Evolutionary conservation across 352 stramenopile species (phyloP), one percentile per base, ranked within the genome.

Genomic region (Globisporangium okanoganense): DNA sequence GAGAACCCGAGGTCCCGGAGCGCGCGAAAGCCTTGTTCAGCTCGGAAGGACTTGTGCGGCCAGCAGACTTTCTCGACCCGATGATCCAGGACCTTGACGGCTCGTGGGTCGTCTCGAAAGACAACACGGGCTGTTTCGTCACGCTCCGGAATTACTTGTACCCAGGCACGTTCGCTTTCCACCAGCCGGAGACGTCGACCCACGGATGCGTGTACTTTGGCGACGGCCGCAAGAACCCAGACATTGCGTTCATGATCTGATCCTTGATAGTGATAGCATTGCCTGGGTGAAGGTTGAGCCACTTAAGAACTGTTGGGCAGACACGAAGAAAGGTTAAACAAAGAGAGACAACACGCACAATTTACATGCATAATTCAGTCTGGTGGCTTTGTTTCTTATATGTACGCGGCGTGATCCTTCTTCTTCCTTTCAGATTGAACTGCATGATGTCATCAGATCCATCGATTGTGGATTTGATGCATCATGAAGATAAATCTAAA

Each of bases 191-290:
- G 52, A 80, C 78, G 31, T 20, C 64, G 3, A 67, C 71, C 27
- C 82, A 85, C 50, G 84, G 84, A 12, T 83, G 56, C 18, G 84
- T 87, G 25, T 93, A 93, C 74, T 89, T 93, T 62, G 84, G 84
- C 29, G 80, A 92, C 58, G 84, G 84, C 16, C 72, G 79, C 41
- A 86, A 83, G 69, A 93, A 92, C 58, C 76, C 74, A 0, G 78
- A 88, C 64, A 75, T 89, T 35, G 81, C 79, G 13, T 88, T 91
- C 65, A 89, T 88, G 82, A 74, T 88, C 47, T 90, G 61, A 79
- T 4, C 3, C 8, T 16, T 16, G 24, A 51, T 53, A 25, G n/a
- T n/a, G n/a, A n/a, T n/a, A n/a, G n/a, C n/a, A n/a, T n/a, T 24
- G 13, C 47, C 20, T 8, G 24, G 9, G 22, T 8, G 20, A n/a